Evolutionary conservation across 2,329 filamentous ascomycete genomes (phyloP), one percentile per base, ranked within the genome.

Genomic region (Colletotrichum incanum): DNA sequence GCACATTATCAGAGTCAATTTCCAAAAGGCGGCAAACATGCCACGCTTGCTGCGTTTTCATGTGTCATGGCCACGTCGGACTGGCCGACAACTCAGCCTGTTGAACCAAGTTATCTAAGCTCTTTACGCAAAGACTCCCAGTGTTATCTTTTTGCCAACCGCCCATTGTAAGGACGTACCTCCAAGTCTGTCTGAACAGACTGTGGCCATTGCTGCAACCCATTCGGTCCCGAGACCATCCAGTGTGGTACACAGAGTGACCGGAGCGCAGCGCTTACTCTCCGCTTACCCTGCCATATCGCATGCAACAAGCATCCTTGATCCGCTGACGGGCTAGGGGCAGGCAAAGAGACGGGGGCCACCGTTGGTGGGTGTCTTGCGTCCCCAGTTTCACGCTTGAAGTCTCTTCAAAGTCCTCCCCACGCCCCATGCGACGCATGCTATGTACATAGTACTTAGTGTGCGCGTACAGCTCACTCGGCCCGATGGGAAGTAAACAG

Each of bases 301-400:
- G 49, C 59, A 54, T 59, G 61, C 52, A 59, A 20, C 54, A 70
- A 54, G 26, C 54, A 70, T 70, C 67, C 67, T 37, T 37, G 62
- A 3, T 18, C 23, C 16, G 34, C 26, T 16, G 18, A 41, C 28
- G 43, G 18, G 49, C 49, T n/a, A 63, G 41, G 41, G 37, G 47
- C 47, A 52, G 34, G 41, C 34, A 14, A 28, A 28, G 5, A 20
- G 39, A 54, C 28, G 26, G 50, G 65, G 65, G 28, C 39, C 58
- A 47, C 56, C 39, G 65, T 54, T 64, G 41, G 28, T 63, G 49
- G 41, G 41, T 43, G 59, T 43, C 37, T 37, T 41, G 39, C 50
- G n/a, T 49, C 66, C 50, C 60, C 45, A 39, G 62, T 49, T 66
- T 70, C 62, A 45, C 59, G 59, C 31, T 26, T 12, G 20, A 66